Conservation (phyloP, 495 filamentous ascomycete genomes). For the Daldinia vernicosa region DNA sequence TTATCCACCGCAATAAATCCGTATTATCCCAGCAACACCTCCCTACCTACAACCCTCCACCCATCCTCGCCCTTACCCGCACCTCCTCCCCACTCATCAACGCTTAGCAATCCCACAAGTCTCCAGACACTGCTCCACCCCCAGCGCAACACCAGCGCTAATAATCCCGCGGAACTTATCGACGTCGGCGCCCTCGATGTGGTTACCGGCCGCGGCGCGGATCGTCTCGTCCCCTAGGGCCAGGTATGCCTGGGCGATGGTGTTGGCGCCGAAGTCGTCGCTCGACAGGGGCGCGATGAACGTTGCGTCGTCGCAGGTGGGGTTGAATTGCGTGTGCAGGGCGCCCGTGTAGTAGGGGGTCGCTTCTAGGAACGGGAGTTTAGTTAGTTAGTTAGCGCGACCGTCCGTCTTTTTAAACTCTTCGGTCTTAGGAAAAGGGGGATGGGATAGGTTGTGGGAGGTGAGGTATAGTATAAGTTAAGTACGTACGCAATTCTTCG, state of each 20-base stretch:
- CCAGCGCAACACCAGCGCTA: conserved; percentile 56
- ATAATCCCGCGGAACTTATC: conserved; percentile 55
- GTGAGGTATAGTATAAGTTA: not conserved
- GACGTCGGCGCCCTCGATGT: conserved; percentile 56
- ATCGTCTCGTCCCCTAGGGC: conserved; percentile 55
- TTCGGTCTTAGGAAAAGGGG: not conserved
- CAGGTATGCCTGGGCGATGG: conserved; percentile 62
- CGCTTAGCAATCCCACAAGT: conserved; percentile 48
- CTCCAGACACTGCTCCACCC: conserved; percentile 57
- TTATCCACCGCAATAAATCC: no score
- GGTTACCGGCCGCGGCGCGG: conserved; percentile 52
- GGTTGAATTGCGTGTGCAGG: conserved; percentile 65
- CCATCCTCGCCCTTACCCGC: not conserved
- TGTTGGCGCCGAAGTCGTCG: conserved; percentile 60
- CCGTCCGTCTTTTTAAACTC: no score
- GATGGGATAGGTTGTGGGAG: not conserved
- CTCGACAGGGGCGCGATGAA: conserved; percentile 60
- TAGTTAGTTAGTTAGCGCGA: no score
- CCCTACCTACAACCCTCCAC: no score
- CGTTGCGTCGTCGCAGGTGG: conserved; percentile 56
- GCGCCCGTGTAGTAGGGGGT: conserved; percentile 60
- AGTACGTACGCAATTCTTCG: conserved; percentile 41
- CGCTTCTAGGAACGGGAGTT: conserved; percentile 28
- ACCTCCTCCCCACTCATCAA: not conserved
- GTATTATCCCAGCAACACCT: no score